These are phyloP conservation scores for Oidiodendron maius DNA, from an alignment of 495 filamentous ascomycete species.

Conservation along the genomic window DNA sequence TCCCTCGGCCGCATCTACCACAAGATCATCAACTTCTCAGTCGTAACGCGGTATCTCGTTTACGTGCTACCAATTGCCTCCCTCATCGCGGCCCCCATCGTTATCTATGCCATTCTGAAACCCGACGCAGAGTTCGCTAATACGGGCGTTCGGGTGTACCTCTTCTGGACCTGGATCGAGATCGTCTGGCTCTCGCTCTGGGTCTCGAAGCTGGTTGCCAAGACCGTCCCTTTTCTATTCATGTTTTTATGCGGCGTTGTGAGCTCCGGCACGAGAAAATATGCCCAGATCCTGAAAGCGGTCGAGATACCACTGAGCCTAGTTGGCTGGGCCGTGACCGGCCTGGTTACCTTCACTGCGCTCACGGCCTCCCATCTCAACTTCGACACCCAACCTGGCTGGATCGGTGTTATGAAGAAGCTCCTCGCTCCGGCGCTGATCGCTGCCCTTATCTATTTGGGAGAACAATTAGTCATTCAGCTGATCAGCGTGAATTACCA, in stretches of 20 bases:
- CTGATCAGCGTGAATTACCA: constrained; percentile 94
- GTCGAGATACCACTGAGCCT: constrained; percentile 82
- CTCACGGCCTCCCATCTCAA: constrained; percentile 36
- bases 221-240: constrained; percentile 73
- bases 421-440: constrained; percentile 74
- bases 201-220: constrained; percentile 77
- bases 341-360: constrained; percentile 73
- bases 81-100: constrained; percentile 73
- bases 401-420: constrained; percentile 52
- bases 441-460: constrained; percentile 69
- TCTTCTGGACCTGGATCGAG: constrained; percentile 90
- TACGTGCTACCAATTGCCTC: constrained; percentile 77
- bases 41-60: constrained; percentile 81
- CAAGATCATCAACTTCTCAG: constrained; percentile 76
- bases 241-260: constrained; percentile 85
- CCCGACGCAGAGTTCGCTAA: constrained; percentile 46
- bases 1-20: constrained; percentile 83
- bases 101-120: constrained; percentile 38
- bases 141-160: constrained; percentile 57
- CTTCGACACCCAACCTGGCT: constrained; percentile 17
- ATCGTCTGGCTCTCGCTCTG: constrained; percentile 85
- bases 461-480: constrained; percentile 80
- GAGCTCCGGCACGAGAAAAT: constrained; percentile 87
- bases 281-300: constrained; percentile 71
- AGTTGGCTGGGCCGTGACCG: constrained; percentile 80